Evolutionary conservation across 768 basidiomycete genomes (phyloP).

Genomic region (Boletus rubescentipes): DNA sequence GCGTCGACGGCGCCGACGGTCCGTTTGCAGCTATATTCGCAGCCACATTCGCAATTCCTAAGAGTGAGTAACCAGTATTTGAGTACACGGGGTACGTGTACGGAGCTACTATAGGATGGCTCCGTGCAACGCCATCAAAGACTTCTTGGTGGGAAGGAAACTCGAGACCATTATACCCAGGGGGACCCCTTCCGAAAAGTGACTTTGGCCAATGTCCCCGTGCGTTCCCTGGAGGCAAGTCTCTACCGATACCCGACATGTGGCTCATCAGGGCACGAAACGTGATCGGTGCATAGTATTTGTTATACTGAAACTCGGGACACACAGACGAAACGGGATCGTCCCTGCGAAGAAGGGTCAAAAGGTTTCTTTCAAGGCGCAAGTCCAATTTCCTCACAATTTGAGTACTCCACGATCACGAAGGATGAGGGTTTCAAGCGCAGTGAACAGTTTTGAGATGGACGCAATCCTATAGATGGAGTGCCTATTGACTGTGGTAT

Average conservation of each 20-base stretch:
- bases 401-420: constrained; percentile 43
- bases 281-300: constrained; percentile 33
- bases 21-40: constrained; percentile 26
- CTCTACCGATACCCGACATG: constrained; percentile 33
- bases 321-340: constrained; percentile 42
- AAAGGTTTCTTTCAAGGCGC: background rate
- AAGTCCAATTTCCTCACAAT: constrained; percentile 29
- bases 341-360: constrained; percentile 33
- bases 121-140: constrained; percentile 36
- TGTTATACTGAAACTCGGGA: constrained; percentile 23
- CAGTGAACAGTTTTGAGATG: constrained; percentile 51
- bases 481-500: constrained; percentile 36
- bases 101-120: constrained; percentile 42
- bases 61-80: constrained; percentile 35
- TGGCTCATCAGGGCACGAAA: constrained; percentile 44
- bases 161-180: constrained; percentile 28
- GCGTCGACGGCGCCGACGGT: constrained; percentile 26
- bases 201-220: constrained; percentile 41
- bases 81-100: constrained; percentile 46
- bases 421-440: constrained; percentile 48
- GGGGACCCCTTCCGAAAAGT: constrained; percentile 27
- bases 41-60: constrained; percentile 38
- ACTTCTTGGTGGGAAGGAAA: constrained; percentile 35
- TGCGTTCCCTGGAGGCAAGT: constrained; percentile 37
- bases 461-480: constrained; percentile 54